These are phyloP conservation scores for Wickerhamomyces bovis DNA, from an alignment of 805 yeast genomes.

Conservation along the genomic window DNA sequence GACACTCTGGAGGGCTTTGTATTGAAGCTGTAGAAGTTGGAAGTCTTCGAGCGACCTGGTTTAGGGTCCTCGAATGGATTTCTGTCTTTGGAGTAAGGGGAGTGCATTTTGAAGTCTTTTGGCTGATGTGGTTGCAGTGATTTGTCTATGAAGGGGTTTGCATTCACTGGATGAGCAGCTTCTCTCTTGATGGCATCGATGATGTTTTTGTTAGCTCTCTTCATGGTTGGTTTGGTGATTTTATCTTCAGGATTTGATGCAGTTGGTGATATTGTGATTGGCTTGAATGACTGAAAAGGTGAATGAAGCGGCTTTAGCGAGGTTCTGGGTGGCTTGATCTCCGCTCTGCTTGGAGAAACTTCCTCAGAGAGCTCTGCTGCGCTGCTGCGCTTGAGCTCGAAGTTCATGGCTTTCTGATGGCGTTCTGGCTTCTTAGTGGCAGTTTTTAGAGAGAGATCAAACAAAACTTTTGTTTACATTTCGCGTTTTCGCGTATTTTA, in stretches of 20 bases:
- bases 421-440: background rate
- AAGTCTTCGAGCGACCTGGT: background rate
- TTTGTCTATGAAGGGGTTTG: conserved; percentile 19
- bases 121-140: background rate
- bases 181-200: conserved; percentile 5
- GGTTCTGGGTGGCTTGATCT: background rate
- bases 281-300: background rate
- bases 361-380: background rate
- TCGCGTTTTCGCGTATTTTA: background rate
- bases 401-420: background rate
- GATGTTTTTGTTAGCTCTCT: background rate
- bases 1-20: background rate
- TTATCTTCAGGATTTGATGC: background rate
- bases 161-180: conserved; percentile 2
- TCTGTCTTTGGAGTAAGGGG: conserved; percentile 14
- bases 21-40: background rate
- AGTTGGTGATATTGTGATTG: background rate
- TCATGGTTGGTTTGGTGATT: background rate
- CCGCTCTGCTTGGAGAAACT: background rate
- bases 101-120: conserved; percentile 13
- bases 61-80: background rate
- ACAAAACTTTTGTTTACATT: background rate
- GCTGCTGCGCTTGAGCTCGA: background rate
- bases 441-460: background rate
- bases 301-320: background rate